Evolutionary conservation across 495 filamentous ascomycete species (phyloP).

Genomic region (Penicillium fimorum): DNA sequence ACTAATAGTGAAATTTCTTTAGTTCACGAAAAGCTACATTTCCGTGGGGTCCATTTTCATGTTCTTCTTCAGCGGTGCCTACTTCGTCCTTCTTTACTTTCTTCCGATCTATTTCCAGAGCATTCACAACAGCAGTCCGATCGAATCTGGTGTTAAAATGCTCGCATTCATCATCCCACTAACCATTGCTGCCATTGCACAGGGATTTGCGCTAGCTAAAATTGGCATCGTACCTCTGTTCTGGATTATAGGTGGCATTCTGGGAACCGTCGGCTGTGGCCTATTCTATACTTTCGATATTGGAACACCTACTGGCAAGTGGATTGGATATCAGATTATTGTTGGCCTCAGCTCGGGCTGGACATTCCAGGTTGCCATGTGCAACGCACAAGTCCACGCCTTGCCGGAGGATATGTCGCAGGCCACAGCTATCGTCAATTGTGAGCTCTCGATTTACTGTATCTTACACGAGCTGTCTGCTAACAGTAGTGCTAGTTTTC

Average conservation of each 20-base stretch:
- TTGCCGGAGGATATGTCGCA: constrained; percentile 17
- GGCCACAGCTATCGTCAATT: constrained; percentile 21
- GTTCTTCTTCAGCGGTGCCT: constrained; percentile 44
- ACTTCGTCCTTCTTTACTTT: constrained; percentile 54
- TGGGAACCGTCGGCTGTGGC: constrained; percentile 53
- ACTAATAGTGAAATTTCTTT: background rate
- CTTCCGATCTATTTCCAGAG: constrained; percentile 39
- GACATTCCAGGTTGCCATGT: constrained; percentile 33
- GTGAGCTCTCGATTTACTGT: constrained; percentile 10
- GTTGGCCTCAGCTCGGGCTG: constrained; percentile 33
- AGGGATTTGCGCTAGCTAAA: constrained; percentile 34
- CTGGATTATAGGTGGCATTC: constrained; percentile 22
- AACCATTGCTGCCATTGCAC: constrained; percentile 31
- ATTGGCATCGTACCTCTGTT: constrained; percentile 41
- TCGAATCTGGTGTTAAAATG: constrained; percentile 50
- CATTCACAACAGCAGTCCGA: constrained; percentile 23
- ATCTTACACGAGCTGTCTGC: background rate
- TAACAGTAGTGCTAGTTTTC: constrained; percentile 7
- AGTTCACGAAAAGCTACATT: constrained; percentile 40
- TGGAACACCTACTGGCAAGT: constrained; percentile 24
- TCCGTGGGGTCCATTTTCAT: constrained; percentile 33
- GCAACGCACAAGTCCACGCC: constrained; percentile 23
- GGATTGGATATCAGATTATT: constrained; percentile 44
- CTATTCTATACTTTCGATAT: constrained; percentile 37
- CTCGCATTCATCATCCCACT: constrained; percentile 50